phyloP scores from a whole-genome alignment of 129 eudicot species.

The Smallanthus sonchifolius region DNA sequence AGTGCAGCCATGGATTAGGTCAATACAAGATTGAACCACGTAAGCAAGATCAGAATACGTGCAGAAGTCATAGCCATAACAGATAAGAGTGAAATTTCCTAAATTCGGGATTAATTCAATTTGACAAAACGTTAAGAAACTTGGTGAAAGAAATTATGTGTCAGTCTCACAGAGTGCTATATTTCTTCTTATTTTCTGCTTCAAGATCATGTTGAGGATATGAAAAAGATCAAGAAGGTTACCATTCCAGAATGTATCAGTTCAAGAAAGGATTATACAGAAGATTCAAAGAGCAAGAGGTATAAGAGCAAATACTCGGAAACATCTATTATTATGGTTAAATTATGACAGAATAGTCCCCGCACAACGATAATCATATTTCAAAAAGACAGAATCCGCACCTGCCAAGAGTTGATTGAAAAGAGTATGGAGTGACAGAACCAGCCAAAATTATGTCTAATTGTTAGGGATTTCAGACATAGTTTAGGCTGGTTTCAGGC shows the following conservation, averaged over 20 bases:
- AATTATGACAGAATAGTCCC: conserved; percentile 20
- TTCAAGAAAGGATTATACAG: conserved; percentile 15
- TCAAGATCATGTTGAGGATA: conserved; percentile 23
- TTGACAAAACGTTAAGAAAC: not conserved
- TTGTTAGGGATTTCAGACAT: too few species aligned
- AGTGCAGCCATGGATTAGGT: not conserved
- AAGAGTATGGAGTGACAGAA: conserved; percentile 30
- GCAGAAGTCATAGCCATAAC: conserved; percentile 13
- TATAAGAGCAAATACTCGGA: conserved; percentile 23
- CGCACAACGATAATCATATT: conserved; percentile 38
- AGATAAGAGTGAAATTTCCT: not conserved
- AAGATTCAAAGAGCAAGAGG: conserved; percentile 29
- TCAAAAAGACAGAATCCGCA: conserved; percentile 34
- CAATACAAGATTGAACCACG: not conserved
- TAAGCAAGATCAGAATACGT: conserved; percentile 1
- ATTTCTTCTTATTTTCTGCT: conserved; percentile 18
- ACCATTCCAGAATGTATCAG: conserved; percentile 15
- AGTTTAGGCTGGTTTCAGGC: not conserved
- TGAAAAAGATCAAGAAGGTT: conserved; percentile 17
- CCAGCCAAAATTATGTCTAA: not conserved
- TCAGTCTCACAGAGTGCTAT: not conserved
- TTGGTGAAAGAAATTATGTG: conserved; percentile 7
- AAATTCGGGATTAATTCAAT: conserved; percentile 8
- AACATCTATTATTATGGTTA: conserved; percentile 30
- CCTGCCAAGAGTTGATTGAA: conserved; percentile 27